These are phyloP conservation scores for Bassia scoparia DNA, from an alignment of 148 eudicot genomes.

Conservation along the genomic window DNA sequence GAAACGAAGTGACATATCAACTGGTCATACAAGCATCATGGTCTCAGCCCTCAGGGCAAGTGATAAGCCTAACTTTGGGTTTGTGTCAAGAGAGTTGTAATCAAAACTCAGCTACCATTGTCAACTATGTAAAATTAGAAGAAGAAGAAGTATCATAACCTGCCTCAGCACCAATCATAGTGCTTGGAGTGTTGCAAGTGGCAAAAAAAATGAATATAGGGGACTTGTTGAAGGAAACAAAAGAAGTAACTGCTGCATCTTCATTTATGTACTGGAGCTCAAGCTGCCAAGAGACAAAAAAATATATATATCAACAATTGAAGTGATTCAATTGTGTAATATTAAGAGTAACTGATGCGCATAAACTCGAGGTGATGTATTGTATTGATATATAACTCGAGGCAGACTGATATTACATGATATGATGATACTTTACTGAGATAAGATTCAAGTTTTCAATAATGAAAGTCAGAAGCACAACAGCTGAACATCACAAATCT, in stretches of 20 bases:
- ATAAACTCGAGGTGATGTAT: background rate
- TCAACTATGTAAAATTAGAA: constrained; percentile 69
- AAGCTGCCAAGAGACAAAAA: constrained; percentile 39
- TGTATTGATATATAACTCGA: too few species aligned
- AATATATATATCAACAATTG: too few species aligned
- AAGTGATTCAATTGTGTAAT: background rate
- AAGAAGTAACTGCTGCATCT: constrained; percentile 60
- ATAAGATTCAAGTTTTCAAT: background rate
- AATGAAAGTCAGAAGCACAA: background rate
- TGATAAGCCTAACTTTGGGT: constrained; percentile 74
- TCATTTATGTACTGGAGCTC: constrained; percentile 82
- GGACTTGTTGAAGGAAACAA: constrained; percentile 67
- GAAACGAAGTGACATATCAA: too few species aligned
- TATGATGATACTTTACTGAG: background rate
- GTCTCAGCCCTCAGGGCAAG: constrained; percentile 82
- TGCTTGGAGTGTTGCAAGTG: constrained; percentile 46
- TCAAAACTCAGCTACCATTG: constrained; percentile 83
- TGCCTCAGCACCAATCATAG: constrained; percentile 62
- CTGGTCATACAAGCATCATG: too few species aligned
- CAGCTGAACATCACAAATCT: background rate
- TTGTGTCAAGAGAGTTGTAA: constrained; percentile 61
- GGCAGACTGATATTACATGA: background rate
- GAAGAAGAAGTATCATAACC: constrained; percentile 66
- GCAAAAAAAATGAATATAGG: constrained; percentile 76
- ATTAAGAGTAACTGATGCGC: background rate